Evolutionary conservation across 495 filamentous ascomycete genomes (phyloP), one percentile per base, ranked within the genome.

Genomic region (Aspergillus baeticus): DNA sequence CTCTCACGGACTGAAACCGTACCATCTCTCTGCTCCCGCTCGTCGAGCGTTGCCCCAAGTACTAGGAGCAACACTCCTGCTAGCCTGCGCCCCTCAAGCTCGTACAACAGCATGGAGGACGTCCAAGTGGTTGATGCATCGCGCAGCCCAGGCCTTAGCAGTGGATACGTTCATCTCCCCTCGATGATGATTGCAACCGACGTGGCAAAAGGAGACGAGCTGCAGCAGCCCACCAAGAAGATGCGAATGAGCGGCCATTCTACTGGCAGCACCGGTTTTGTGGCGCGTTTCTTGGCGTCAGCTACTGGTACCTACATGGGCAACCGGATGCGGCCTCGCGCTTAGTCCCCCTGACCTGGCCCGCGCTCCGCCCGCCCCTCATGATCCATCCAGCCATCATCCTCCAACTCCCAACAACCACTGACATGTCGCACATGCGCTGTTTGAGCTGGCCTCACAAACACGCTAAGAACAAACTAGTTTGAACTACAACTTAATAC

Each of bases 1-100:
- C 68, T 82, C 2, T 77, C 79, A 0, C 77, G 73, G 14, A 70
- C 76, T 0, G 70, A 77, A 42, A 77, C 72, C 1, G 64, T 71
- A 52, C 78, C 65, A 38, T 77, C 78, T 23, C 60, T 77, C 17
- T 66, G 73, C 57, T 80, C 77, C 39, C 77, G 76, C 11, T 83
- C 69, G 54, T 88, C 70, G 53, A 73, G 78, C 58, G 17, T 77
- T 17, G 70, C 73, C 6, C 67, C 74, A 15, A 76, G 70, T 58
- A 71, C 71, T 21, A 68, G 71, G 10, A 72, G 69, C 39, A 60
- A 43, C 41, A 77, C 74, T 5, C 75, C 75, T 0, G 69, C 70
- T 18, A 76, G 69, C 41, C 65, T 78, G 35, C 74, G 74, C 57
- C 72, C 72, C 6, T 71, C 62, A 18, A 60, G 68, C 61, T 77